Conservation (phyloP, 2,329 filamentous ascomycete genomes). For the Beauveria asiatica region DNA sequence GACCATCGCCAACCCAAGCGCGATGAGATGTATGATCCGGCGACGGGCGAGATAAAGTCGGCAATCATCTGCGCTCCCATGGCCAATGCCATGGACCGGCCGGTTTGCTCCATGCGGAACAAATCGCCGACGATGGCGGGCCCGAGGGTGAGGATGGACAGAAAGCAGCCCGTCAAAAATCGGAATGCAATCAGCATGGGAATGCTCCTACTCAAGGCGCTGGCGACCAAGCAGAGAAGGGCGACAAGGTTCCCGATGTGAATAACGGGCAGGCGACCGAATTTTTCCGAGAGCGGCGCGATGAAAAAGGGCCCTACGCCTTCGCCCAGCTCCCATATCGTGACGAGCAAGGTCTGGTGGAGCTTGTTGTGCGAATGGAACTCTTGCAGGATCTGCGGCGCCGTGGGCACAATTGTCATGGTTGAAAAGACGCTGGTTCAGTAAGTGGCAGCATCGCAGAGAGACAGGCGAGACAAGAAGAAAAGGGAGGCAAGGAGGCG, state of each 20-base stretch:
- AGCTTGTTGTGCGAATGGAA: constrained; percentile 29
- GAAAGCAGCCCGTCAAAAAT: constrained; percentile 52
- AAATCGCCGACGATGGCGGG: constrained; percentile 57
- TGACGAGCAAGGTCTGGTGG: constrained; percentile 30
- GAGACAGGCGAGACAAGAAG: too few species aligned
- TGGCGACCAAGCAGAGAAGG: constrained; percentile 38
- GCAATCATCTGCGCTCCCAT: too few species aligned
- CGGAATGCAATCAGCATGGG: constrained; percentile 52
- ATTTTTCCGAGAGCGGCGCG: constrained; percentile 53
- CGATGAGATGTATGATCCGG: background rate
- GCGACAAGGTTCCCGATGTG: constrained; percentile 21
- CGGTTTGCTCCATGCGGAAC: constrained; percentile 47
- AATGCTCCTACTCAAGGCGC: constrained; percentile 44
- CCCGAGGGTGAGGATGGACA: constrained; percentile 52
- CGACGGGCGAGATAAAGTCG: background rate
- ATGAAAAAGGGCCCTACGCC: constrained; percentile 52
- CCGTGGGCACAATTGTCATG: too few species aligned
- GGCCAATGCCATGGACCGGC: constrained; percentile 45
- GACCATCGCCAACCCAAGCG: background rate
- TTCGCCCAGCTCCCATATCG: constrained; percentile 27
- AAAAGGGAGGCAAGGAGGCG: too few species aligned
- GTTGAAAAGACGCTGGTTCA: too few species aligned
- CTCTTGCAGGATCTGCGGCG: constrained; percentile 13
- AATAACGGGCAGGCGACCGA: constrained; percentile 37
- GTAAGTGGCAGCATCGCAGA: too few species aligned